Percentiles rank a stretch among this genome's conserved stretches.
phyloP scores from a whole-genome alignment of 495 filamentous ascomycete genomes.

The Cetradonia linearis region DNA sequence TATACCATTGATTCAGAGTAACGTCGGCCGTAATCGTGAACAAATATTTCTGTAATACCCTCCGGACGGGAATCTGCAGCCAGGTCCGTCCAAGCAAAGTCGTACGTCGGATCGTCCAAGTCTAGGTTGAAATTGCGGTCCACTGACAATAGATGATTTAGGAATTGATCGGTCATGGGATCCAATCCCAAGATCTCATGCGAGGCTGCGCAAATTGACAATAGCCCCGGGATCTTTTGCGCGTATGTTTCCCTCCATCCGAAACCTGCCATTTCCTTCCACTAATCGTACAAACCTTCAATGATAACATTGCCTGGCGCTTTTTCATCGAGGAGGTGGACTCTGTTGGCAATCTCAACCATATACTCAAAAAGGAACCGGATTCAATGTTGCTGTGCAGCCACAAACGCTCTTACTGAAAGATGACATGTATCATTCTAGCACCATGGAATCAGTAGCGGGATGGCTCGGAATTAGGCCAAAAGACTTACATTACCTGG shows the following conservation, averaged over 20 bases:
- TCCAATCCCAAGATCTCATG: background rate
- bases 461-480: background rate
- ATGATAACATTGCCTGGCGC: background rate
- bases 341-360: constrained; percentile 1
- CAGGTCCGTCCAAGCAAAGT: background rate
- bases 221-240: background rate
- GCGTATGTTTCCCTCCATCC: background rate
- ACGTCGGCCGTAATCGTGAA: background rate
- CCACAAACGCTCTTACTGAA: background rate
- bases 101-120: background rate
- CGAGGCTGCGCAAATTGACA: background rate
- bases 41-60: background rate
- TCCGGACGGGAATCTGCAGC: background rate
- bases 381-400: constrained; percentile 6
- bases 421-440: background rate
- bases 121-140: background rate
- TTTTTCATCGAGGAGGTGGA: background rate
- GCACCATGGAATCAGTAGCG: background rate
- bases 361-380: constrained; percentile 8
- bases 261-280: constrained; percentile 8
- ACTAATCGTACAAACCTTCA: constrained; percentile 2
- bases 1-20: background rate
- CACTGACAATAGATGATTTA: background rate
- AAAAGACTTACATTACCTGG: background rate
- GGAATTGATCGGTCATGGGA: background rate